Base-by-base conservation (phyloP, 345 rosid genomes). In the Brassica cretica region DNA sequence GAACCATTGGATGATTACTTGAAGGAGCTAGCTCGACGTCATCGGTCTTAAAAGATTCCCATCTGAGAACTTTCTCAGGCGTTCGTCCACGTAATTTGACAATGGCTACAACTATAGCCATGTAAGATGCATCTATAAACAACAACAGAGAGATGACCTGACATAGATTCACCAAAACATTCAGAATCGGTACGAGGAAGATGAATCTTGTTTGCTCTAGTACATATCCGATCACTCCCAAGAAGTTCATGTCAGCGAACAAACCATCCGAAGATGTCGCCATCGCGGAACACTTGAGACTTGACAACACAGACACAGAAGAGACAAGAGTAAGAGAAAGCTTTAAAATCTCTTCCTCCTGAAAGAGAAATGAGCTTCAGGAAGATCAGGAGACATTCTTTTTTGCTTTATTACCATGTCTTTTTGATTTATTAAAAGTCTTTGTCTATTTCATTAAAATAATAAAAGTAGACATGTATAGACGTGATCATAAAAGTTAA, bases 21-120 rank as follows among this genome's bases (percentile, higher is more conserved):
- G 89, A 84, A 65, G 82, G 74, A 7, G 89, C 92, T 64, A 82
- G 61, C 79, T 89, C 89, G 1, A 81, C 39, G 27, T 89, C 92
- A 30, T 85, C 80, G 24, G 12, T 73, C 60, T 82, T 81, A 32
- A 83, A 74, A 1, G 76, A 44, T 69, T 83, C 87, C 78, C 82
- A 89, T 80, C 78, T 87, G 60, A 87, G 86, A 12, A 75, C 77
- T 58, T 80, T 83, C 68, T 74, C 6, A 15, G 87, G 86, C 75
- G 83, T 80, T 58, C 72, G 73, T 8, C 88, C 61, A 60, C 82
- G 75, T 27, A 83, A n/a, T 73, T 85, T 89, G 12, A 70, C 75
- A 46, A 80, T 75, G 56, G 71, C 74, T 21, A 89, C 84, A 30
- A 78, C 86, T 66, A 83, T 63, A 14, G 86, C 85, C 89, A 89